phyloP scores from a whole-genome alignment of 768 basidiomycete species.

The Tricholoma sp. region DNA sequence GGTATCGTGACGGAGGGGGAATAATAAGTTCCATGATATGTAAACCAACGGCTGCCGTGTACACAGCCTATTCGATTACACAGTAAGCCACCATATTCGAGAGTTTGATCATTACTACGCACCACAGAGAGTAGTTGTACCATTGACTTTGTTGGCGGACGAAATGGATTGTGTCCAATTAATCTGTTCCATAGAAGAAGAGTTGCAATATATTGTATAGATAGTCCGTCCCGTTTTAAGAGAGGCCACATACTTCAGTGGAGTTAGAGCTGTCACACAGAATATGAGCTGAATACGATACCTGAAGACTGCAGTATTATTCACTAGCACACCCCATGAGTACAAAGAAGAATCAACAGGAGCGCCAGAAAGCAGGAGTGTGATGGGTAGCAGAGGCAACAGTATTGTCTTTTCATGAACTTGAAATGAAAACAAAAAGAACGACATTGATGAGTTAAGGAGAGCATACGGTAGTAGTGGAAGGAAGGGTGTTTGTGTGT shows the following conservation, averaged over 20 bases:
- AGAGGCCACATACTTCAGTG: constrained; percentile 87
- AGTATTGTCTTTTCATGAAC: constrained; percentile 94
- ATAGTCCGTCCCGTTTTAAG: constrained; percentile 72
- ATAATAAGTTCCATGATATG: constrained; percentile 63
- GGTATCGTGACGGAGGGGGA: constrained; percentile 68
- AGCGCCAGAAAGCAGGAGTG: constrained; percentile 61
- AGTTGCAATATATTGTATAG: constrained; percentile 65
- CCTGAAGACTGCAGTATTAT: constrained; percentile 89
- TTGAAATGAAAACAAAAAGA: constrained; percentile 96
- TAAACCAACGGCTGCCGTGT: constrained; percentile 46
- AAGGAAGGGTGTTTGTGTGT: constrained; percentile 42
- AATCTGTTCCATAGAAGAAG: constrained; percentile 77
- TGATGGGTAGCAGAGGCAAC: constrained; percentile 80
- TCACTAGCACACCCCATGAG: constrained; percentile 68
- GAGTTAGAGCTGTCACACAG: background rate
- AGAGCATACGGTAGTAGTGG: constrained; percentile 77
- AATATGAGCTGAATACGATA: constrained; percentile 25
- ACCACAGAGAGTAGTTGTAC: constrained; percentile 53
- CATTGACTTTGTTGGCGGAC: constrained; percentile 38
- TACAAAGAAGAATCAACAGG: constrained; percentile 53
- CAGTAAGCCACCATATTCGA: constrained; percentile 12
- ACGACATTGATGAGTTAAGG: constrained; percentile 79
- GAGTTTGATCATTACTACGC: constrained; percentile 13
- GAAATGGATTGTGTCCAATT: constrained; percentile 73
- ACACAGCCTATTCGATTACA: constrained; percentile 38